These are phyloP conservation scores for Neurospora terricola DNA, from an alignment of 495 filamentous ascomycete genomes.

Conservation along the genomic window DNA sequence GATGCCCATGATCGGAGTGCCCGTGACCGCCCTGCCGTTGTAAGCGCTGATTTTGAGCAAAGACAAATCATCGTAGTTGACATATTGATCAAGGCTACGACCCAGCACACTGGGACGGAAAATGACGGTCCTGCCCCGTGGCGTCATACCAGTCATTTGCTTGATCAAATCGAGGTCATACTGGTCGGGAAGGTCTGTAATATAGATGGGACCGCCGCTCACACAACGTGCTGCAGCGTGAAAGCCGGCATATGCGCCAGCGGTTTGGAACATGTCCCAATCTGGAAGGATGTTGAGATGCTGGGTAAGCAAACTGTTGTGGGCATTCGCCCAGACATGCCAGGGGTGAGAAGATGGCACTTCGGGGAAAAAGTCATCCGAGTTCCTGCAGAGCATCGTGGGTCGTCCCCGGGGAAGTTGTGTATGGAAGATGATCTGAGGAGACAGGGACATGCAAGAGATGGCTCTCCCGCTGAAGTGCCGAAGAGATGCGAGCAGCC, in stretches of 20 bases:
- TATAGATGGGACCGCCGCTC: conserved; percentile 83
- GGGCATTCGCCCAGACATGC: conserved; percentile 91
- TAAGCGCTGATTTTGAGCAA: conserved; percentile 76
- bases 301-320: conserved; percentile 74
- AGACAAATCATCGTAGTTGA: conserved; percentile 57
- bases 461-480: conserved; percentile 72
- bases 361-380: conserved; percentile 88
- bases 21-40: conserved; percentile 46
- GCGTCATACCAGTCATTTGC: conserved; percentile 63
- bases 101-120: conserved; percentile 66
- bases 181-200: conserved; percentile 78
- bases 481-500: conserved; percentile 64
- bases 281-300: conserved; percentile 56
- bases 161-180: conserved; percentile 65
- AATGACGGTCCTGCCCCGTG: conserved; percentile 59
- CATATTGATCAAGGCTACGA: conserved; percentile 60
- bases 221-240: conserved; percentile 87
- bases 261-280: conserved; percentile 99
- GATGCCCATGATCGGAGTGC: conserved; percentile 67
- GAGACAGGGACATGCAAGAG: conserved; percentile 85
- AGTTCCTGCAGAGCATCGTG: conserved; percentile 66
- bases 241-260: conserved; percentile 63
- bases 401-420: conserved; percentile 67
- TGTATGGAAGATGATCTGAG: conserved; percentile 74
- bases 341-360: conserved; percentile 70